Conservation (phyloP, 208 protist genomes). For the Porcisia deanei region DNA sequence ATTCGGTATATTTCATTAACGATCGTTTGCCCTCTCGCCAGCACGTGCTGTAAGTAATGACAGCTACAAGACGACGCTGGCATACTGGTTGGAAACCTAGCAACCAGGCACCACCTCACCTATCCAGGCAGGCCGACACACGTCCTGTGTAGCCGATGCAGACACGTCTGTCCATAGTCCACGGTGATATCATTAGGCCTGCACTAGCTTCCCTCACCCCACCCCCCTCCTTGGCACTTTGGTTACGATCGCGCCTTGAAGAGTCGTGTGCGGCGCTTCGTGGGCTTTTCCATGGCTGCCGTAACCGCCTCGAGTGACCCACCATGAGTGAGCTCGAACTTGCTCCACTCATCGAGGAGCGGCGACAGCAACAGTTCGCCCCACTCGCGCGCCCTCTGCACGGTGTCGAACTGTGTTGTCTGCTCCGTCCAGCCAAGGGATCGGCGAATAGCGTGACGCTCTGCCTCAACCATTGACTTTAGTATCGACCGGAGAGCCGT, state of each 20-base stretch:
- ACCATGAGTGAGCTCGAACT: conserved; percentile 74
- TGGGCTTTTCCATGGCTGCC: conserved; percentile 39
- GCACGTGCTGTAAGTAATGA: neutral
- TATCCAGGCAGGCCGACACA: neutral
- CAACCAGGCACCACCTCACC: neutral
- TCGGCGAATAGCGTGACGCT: conserved; percentile 41
- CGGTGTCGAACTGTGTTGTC: conserved; percentile 54
- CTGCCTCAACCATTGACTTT: conserved; percentile 51
- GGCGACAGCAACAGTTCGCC: conserved; percentile 64
- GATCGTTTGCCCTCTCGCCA: neutral
- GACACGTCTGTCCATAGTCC: neutral
- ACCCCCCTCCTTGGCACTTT: neutral
- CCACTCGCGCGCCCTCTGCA: conserved; percentile 57
- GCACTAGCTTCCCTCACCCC: neutral
- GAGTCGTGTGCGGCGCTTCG: conserved; percentile 70
- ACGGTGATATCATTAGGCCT: neutral
- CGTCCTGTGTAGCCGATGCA: neutral
- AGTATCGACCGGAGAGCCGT: conserved; percentile 49
- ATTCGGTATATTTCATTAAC: neutral
- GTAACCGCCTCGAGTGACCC: conserved; percentile 50
- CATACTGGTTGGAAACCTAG: neutral
- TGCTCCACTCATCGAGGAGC: conserved; percentile 62
- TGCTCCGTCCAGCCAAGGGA: conserved; percentile 41
- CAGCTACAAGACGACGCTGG: neutral
- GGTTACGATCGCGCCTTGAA: conserved; percentile 40